phyloP scores from a whole-genome alignment of 2,329 filamentous ascomycete genomes.

The Neonectria punicea region DNA sequence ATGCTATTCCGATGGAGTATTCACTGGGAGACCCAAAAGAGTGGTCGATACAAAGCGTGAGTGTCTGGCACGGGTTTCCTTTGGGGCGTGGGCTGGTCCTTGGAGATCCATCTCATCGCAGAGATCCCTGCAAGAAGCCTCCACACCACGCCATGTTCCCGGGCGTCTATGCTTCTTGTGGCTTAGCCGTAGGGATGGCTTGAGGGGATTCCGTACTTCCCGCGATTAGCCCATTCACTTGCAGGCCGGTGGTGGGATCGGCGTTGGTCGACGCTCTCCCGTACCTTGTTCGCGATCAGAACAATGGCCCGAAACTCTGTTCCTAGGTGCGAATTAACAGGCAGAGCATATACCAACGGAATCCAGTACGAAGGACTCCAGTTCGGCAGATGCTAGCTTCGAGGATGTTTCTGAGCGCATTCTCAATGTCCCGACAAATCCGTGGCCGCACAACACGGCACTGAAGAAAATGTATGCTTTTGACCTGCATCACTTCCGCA shows the following conservation, averaged over 20 bases:
- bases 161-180: slow-evolving; percentile 1
- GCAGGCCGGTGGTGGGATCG: background rate
- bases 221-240: background rate
- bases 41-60: background rate
- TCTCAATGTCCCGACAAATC: slow-evolving; percentile 45
- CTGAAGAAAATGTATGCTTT: slow-evolving; percentile 45
- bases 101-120: background rate
- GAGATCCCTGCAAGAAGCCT: background rate
- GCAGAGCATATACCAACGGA: too few species aligned
- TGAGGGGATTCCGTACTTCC: background rate
- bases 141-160: slow-evolving; percentile 19
- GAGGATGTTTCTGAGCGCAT: too few species aligned
- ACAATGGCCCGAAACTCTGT: background rate
- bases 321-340: too few species aligned
- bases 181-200: slow-evolving; percentile 9
- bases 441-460: slow-evolving; percentile 45
- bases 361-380: too few species aligned
- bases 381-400: slow-evolving; percentile 28
- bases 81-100: slow-evolving; percentile 9
- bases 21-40: background rate
- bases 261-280: background rate
- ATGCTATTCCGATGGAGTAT: too few species aligned
- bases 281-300: background rate
- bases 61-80: background rate
- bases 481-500: slow-evolving; percentile 39